A percentile compares a stretch with the other conserved stretches of the same genome.
Conservation (phyloP, 352 stramenopile genomes). For the Globisporangium viniferum region DNA sequence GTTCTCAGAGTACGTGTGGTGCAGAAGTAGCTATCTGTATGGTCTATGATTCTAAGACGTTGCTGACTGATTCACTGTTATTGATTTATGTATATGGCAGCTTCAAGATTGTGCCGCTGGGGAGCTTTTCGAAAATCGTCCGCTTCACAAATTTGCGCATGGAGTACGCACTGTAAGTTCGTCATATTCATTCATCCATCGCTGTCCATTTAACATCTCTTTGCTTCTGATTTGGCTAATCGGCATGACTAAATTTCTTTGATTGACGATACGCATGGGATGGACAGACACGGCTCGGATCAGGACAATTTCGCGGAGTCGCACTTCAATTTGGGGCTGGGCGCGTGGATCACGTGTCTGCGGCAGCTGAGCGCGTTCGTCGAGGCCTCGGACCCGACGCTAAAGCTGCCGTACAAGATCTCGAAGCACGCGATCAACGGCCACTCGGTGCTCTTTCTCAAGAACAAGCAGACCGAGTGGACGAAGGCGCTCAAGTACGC, state of each 20-base stretch:
- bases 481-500: slow-evolving; percentile 85
- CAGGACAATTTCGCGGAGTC: slow-evolving; percentile 83
- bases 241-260: not conserved
- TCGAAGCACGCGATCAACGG: slow-evolving; percentile 66
- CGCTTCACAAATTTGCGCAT: slow-evolving; percentile 72
- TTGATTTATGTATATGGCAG: slow-evolving; percentile 22
- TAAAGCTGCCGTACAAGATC: slow-evolving; percentile 81
- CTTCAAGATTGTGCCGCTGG: slow-evolving; percentile 85
- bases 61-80: slow-evolving; percentile 7
- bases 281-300: slow-evolving; percentile 73
- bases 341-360: slow-evolving; percentile 77
- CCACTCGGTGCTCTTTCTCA: slow-evolving; percentile 71
- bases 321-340: slow-evolving; percentile 83
- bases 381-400: slow-evolving; percentile 46
- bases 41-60: not conserved
- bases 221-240: not conserved
- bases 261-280: slow-evolving; percentile 7
- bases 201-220: not conserved
- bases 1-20: slow-evolving; percentile 59
- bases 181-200: not conserved
- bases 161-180: slow-evolving; percentile 75
- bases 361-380: slow-evolving; percentile 62
- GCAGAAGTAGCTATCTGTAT: not conserved
- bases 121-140: slow-evolving; percentile 87
- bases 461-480: slow-evolving; percentile 82